Evolutionary conservation across 2,329 filamentous ascomycete species (phyloP).

Genomic region (Colletotrichum sp.): DNA sequence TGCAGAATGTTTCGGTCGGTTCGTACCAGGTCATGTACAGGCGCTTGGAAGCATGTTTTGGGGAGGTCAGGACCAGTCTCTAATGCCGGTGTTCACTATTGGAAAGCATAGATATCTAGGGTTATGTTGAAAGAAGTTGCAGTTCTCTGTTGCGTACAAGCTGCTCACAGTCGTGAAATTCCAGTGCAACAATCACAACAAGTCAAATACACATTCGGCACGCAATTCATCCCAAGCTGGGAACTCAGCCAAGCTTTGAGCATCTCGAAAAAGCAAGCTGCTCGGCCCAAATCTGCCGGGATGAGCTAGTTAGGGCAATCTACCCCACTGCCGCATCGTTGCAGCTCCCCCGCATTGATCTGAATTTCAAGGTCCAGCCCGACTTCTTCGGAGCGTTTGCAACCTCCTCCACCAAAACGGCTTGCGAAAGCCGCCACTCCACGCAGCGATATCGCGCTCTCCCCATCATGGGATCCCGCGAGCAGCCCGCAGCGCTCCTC

Average conservation of each 20-base stretch:
- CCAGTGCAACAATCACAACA: not conserved
- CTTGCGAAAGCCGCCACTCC: not conserved
- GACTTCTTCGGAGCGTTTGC: fast-evolving
- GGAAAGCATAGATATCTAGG: no score
- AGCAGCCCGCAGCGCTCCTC: constrained; percentile 8
- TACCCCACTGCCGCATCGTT: not conserved
- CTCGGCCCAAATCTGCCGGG: not conserved
- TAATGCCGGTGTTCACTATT: not conserved
- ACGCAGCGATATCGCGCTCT: not conserved
- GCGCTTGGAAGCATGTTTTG: not conserved
- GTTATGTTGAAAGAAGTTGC: not conserved
- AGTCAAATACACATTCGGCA: not conserved
- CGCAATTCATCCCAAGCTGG: not conserved
- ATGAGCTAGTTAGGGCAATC: not conserved
- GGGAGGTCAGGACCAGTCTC: not conserved
- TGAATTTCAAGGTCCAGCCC: not conserved
- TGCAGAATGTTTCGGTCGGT: not conserved
- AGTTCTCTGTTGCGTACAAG: not conserved
- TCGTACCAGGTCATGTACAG: not conserved
- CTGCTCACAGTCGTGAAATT: no score
- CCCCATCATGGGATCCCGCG: not conserved
- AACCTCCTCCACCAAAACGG: not conserved
- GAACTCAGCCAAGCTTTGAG: not conserved
- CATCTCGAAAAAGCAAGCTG: not conserved
- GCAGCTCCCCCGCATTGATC: not conserved